Base-by-base conservation (phyloP, 2,329 filamentous ascomycete genomes). In the Trichoderma gracile region DNA sequence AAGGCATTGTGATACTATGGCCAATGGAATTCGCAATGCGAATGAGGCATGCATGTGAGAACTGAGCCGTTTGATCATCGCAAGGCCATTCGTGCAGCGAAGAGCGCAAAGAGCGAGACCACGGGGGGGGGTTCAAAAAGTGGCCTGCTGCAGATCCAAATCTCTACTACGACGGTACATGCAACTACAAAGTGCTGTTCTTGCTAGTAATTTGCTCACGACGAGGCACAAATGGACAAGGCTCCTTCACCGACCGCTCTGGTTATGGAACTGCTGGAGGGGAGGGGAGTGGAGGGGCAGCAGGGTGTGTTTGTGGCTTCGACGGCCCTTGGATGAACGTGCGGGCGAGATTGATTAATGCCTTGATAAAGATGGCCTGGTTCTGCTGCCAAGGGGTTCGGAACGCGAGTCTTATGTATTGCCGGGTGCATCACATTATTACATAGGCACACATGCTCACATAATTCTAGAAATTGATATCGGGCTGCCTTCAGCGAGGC, bases 61-160 rank as follows among this genome's bases (percentile, higher is more conserved):
- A 45, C 30, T 50, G 46, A 59, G 56, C 21, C 25, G 30, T 25
- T 60, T 38, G n/a, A 38, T 58, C 19, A 49, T 25, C 38, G 53
- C 53, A 38, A 38, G 30, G 27, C 43, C 6, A 45, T n/a, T 38
- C 25, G 30, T 40, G 15, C 30, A 33, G 46, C 30, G 33, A 15
- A 38, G 59, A 19, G 23, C 19, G 33, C 17, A 15, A 17, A 19
- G n/a, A 50, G 25, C 25, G n/a, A 27, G 25, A 27, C 25, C 30
- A n/a, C n/a, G 17, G 38, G 17, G 19, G 30, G 17, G 47, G 8
- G n/a, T 21, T n/a, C 27, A 27, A 54, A 62, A 62, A 62, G 49
- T 62, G 40, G 59, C 49, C 59, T 56, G 52, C 42, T 54, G 40
- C 38, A 62, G 59, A 62, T 62, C 59, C 59, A 49, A 53, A 62